Percentiles rank a stretch among this genome's conserved stretches.
These are phyloP conservation scores for Articulospora tetracladia DNA, from an alignment of 495 filamentous ascomycete genomes.

Conservation along the genomic window DNA sequence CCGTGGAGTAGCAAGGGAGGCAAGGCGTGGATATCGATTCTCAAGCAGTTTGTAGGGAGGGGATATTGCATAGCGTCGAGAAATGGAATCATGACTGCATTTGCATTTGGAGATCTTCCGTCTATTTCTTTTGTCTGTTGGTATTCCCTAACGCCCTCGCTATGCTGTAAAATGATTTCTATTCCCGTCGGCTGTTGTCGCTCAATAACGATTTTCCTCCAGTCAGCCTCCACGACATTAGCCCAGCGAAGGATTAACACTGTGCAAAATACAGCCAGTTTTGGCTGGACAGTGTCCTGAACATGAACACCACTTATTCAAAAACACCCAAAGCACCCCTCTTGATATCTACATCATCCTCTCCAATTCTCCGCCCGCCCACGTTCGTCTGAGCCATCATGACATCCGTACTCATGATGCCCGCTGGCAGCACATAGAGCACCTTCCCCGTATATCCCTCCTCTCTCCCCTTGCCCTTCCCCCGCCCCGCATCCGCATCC, in stretches of 20 bases:
- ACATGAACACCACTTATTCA: too few species aligned
- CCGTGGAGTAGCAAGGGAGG: not conserved
- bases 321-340: slow-evolving; percentile 6
- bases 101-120: not conserved
- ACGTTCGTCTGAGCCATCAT: slow-evolving; percentile 23
- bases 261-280: too few species aligned
- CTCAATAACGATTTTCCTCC: too few species aligned
- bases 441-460: slow-evolving; percentile 24
- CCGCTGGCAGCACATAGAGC: slow-evolving; percentile 58
- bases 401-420: slow-evolving; percentile 47
- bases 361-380: slow-evolving; percentile 20
- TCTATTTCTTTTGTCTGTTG: not conserved
- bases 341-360: slow-evolving; percentile 13
- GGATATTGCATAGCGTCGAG: not conserved
- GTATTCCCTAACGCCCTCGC: not conserved
- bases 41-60: not conserved
- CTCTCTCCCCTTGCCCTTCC: slow-evolving; percentile 16
- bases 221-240: too few species aligned
- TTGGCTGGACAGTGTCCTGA: too few species aligned
- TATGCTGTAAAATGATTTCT: not conserved
- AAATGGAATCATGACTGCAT: slow-evolving; percentile 1
- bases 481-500: not conserved
- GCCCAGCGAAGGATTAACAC: too few species aligned
- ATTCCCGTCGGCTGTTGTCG: too few species aligned
- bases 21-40: not conserved